phyloP scores from a whole-genome alignment of 441 rosid genomes.

The Codiaeum variegatum region DNA sequence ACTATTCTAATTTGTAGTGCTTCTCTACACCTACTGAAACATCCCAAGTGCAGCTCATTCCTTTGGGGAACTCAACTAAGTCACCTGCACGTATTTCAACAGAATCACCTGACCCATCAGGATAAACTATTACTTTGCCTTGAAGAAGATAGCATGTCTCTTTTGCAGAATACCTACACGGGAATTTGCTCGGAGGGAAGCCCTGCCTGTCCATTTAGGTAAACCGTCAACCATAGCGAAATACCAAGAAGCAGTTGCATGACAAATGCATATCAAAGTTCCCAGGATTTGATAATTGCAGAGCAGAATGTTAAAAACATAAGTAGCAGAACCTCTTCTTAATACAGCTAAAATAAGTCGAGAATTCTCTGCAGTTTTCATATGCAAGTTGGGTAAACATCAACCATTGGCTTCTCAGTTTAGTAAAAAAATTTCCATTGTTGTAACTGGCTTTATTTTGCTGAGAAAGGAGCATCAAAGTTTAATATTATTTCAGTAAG shows the following conservation, averaged over 20 bases:
- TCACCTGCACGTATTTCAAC: slow-evolving; percentile 79
- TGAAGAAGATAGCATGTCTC: slow-evolving; percentile 73
- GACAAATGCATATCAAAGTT: neutral
- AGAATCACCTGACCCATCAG: slow-evolving; percentile 54
- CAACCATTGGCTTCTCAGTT: neutral
- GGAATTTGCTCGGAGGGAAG: slow-evolving; percentile 86
- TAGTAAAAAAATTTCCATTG: neutral
- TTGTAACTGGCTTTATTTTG: neutral
- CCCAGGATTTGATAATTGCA: neutral
- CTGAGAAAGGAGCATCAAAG: neutral
- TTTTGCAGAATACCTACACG: slow-evolving; percentile 65
- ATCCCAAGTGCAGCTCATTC: slow-evolving; percentile 92
- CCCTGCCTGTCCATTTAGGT: slow-evolving; percentile 58
- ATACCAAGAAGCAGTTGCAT: neutral
- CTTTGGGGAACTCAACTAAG: slow-evolving; percentile 74
- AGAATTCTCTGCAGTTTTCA: neutral
- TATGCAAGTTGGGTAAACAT: neutral
- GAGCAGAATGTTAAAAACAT: neutral
- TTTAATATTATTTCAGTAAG: neutral
- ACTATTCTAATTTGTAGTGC: slow-evolving; percentile 64
- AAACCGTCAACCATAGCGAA: neutral
- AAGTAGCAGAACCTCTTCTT: neutral
- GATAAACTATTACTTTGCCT: slow-evolving; percentile 71
- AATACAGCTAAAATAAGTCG: neutral
- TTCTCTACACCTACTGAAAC: slow-evolving; percentile 74